These are phyloP conservation scores for Ascochyta rabiei DNA, from an alignment of 2,329 filamentous ascomycete genomes.

Conservation along the genomic window DNA sequence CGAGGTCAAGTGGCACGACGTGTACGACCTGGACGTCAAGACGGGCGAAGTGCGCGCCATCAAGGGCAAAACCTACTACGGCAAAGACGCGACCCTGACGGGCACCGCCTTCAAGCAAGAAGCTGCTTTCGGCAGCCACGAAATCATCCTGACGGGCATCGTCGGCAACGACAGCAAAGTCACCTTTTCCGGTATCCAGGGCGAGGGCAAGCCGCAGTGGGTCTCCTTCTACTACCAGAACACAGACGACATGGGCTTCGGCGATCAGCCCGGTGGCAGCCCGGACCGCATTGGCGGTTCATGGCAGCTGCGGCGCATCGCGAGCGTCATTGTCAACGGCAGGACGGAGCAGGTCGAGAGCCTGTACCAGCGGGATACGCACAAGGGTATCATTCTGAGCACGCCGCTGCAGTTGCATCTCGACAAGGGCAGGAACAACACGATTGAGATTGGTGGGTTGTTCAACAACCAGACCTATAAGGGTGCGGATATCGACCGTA, in stretches of 20 bases:
- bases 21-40: slow-evolving; percentile 62
- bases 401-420: slow-evolving; percentile 62
- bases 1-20: slow-evolving; percentile 59
- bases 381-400: slow-evolving; percentile 66
- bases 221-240: slow-evolving; percentile 66
- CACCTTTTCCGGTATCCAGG: slow-evolving; percentile 57
- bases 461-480: slow-evolving; percentile 63
- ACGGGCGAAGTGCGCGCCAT: slow-evolving; percentile 57
- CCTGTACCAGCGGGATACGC: slow-evolving; percentile 61
- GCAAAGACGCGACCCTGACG: slow-evolving; percentile 52
- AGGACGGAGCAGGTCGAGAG: slow-evolving; percentile 57
- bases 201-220: slow-evolving; percentile 60
- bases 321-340: slow-evolving; percentile 65
- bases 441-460: slow-evolving; percentile 63
- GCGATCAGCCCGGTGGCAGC: slow-evolving; percentile 58
- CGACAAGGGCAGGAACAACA: slow-evolving; percentile 62
- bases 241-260: slow-evolving; percentile 67
- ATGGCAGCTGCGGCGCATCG: slow-evolving; percentile 66
- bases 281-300: slow-evolving; percentile 65
- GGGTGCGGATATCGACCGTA: slow-evolving; percentile 64
- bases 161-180: slow-evolving; percentile 62
- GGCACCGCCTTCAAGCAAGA: slow-evolving; percentile 62
- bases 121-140: slow-evolving; percentile 58
- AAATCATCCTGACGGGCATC: slow-evolving; percentile 59
- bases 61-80: slow-evolving; percentile 56